Evolutionary conservation across 106 monocot species (phyloP).

Genomic region (Chionographis japonica): DNA sequence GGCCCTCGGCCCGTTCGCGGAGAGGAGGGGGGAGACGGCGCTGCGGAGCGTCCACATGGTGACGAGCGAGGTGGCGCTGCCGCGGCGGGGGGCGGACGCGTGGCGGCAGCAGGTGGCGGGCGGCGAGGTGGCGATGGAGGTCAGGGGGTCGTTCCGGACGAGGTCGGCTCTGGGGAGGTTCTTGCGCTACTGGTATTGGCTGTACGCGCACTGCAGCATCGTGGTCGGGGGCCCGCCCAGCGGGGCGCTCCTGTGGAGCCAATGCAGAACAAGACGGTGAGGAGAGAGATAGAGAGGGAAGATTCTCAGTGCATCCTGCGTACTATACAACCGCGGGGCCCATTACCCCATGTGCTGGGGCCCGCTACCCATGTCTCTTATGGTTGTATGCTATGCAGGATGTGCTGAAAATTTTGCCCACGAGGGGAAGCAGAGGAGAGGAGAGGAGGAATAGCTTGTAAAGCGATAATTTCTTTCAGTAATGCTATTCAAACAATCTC

Average conservation of each 20-base stretch:
- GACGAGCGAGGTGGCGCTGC: slow-evolving; percentile 48
- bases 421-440: too few species aligned
- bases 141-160: slow-evolving; percentile 33
- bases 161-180: slow-evolving; percentile 33
- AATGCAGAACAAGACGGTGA: slow-evolving; percentile 33
- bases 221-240: slow-evolving; percentile 44
- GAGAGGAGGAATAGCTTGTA: too few species aligned
- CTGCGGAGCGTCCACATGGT: slow-evolving; percentile 54
- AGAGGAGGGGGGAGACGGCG: slow-evolving; percentile 23
- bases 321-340: too few species aligned
- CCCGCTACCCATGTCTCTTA: too few species aligned
- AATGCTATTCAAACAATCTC: too few species aligned
- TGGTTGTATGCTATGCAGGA: too few species aligned
- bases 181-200: slow-evolving; percentile 37
- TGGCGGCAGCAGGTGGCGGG: slow-evolving; percentile 26
- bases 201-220: slow-evolving; percentile 29
- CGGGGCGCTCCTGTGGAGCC: slow-evolving; percentile 34
- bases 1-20: slow-evolving; percentile 34
- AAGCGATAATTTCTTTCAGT: too few species aligned
- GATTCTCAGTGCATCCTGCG: too few species aligned
- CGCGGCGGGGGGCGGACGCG: slow-evolving; percentile 13
- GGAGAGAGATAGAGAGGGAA: too few species aligned
- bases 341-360: too few species aligned
- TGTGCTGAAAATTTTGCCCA: too few species aligned
- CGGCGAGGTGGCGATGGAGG: slow-evolving; percentile 23